Evolutionary conservation across 1,139 yeast genomes (phyloP), one percentile per base, ranked within the genome.

Genomic region (Saccharomyces hybrid): DNA sequence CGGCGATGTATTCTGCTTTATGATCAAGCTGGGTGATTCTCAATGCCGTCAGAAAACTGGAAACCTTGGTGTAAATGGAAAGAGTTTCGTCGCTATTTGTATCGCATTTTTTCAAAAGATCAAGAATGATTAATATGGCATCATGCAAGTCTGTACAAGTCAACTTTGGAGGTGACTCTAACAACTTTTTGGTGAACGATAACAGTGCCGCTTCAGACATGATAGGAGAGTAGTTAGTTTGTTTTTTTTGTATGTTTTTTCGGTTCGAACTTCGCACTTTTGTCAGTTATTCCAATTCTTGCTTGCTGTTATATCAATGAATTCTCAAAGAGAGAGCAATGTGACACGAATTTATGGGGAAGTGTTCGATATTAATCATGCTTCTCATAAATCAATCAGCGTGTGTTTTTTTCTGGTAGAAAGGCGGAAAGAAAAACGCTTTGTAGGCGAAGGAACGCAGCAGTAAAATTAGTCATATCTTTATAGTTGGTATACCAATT

Each of bases 1-100:
- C 85, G 4, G 96, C 93, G 50, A 93, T 86, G 67, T 74, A 88
- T 48, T 81, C 86, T 0, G 97, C 83, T 53, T 85, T 76, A 59
- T 86, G 91, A 64, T 93, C 98, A n/a, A 91, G 71, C 1, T 88
- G 89, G 42, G 82, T 78, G 50, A 84, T 71, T 61, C 95, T 76
- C 54, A 93, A 73, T 1, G 87, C 88, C 0, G 95, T 83, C 55
- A 93, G 75, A 65, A 93, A 90, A 6, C 95, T 82, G 0, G 95
- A 84, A 11, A 83, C 76, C 67, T 89, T 95, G 38, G 88, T 75
- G 50, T 86, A 54, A 7, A 46, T 41, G 9, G 54, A 47, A 29
- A 60, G 31, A 16, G 46, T 47, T 5, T 51, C 38, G 2, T 50
- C 51, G 11, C 46, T 16, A 38, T 20, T 16, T 16, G 25, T 38